These are phyloP conservation scores for Arbutus unedo DNA, from an alignment of 148 eudicot species.

Conservation along the genomic window DNA sequence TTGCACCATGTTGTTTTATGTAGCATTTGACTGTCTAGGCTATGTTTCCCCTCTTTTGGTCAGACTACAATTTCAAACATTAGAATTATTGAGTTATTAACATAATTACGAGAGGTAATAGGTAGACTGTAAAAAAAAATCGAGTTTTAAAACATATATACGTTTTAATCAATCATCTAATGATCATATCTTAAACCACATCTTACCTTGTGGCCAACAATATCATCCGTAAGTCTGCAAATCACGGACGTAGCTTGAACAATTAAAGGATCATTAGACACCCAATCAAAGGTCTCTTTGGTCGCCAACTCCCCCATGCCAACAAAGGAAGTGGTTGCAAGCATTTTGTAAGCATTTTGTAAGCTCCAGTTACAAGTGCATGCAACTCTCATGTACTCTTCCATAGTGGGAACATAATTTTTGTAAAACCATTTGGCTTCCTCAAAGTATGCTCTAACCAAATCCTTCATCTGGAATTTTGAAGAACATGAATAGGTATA, in stretches of 20 bases:
- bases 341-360: too few species aligned
- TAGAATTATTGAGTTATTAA: background rate
- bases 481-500: background rate
- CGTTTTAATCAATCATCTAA: too few species aligned
- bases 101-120: too few species aligned
- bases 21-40: conserved; percentile 43
- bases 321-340: conserved; percentile 18
- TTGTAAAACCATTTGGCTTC: conserved; percentile 39
- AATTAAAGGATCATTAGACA: conserved; percentile 27
- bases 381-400: conserved; percentile 39
- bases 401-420: conserved; percentile 32
- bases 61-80: conserved; percentile 15
- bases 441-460: conserved; percentile 29
- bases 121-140: too few species aligned
- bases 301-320: conserved; percentile 38
- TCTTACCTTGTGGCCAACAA: conserved; percentile 36
- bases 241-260: conserved; percentile 23
- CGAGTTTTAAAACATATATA: too few species aligned
- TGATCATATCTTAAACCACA: too few species aligned
- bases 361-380: conserved; percentile 18
- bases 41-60: conserved; percentile 32
- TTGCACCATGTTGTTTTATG: conserved; percentile 28
- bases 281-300: conserved; percentile 39
- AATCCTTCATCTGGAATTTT: conserved; percentile 20
- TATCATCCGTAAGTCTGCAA: conserved; percentile 34